Base-by-base conservation (phyloP, 352 stramenopile species). In the Pythium rishiriense region DNA sequence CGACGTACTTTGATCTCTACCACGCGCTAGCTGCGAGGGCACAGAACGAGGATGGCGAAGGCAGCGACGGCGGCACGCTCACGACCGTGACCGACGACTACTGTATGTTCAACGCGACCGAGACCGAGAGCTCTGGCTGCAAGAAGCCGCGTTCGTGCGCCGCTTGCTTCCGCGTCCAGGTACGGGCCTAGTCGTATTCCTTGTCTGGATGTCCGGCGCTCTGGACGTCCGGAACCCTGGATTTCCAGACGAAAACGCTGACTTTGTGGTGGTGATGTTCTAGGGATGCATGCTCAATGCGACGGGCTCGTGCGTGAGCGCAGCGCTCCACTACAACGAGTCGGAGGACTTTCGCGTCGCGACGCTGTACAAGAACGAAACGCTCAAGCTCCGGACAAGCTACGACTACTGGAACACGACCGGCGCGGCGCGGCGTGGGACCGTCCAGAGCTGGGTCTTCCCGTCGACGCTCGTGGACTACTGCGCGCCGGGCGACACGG, bases 261-360 rank as follows among this genome's bases (percentile, higher is more conserved):
- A 58, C n/a, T 11, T 6, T 24, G 11, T 22, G 3, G 7, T 47
- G 47, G 33, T 35, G 51, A 3, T 21, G 2, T 31, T 19, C 28
- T 33, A 62, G 55, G 55, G 55, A 33, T 62, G 55, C 24, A 62
- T 62, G 55, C n/a, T 62, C 42, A 37, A 62, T 29, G 31, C 55
- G 2, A 39, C 24, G 14, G 55, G 41, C 10, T 46, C 46, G 9
- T 64, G 57, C 45, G 57, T 64, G 46, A 64, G 57, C 33, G 22
- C 31, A 2, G 57, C 57, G 11, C 24, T 31, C 31, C 46, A 56
- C 35, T 48, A 57, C 33, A 57, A 64, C 57, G 31, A 56, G 15
- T 49, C 47, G 47, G 33, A 41, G 14, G 57, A 64, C 45, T 64
- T 64, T 24, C 57, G 57, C 22, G 35, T 22, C 31, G 57, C 57